Evolutionary conservation across 1,284 basidiomycete species (phyloP), one percentile per base, ranked within the genome.

Genomic region (Polyporus tsugae): DNA sequence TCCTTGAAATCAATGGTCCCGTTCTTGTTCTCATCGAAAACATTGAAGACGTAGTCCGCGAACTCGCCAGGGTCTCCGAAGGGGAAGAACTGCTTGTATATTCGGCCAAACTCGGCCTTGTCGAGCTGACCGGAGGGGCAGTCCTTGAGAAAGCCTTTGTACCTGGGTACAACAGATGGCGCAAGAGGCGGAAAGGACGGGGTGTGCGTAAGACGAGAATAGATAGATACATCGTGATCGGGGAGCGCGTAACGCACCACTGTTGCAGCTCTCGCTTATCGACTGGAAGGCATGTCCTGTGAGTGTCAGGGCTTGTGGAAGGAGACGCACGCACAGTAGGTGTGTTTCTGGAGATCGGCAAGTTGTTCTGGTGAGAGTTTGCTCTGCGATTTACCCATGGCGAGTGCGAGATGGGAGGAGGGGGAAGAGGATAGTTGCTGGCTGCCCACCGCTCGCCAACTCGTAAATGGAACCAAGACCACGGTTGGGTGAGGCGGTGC

Each of bases 41-140:
- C 95, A 77, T 98, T 97, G 87, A 99, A 99, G 74, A 99, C 98
- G 79, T 98, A 98, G 82, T 99, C 96, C 60, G 98, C 96, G 77
- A 99, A 99, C 79, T 98, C 95, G 67, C 86, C 91, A 5, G 98
- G 97, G 81, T 99, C 98, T 68, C 98, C 98, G 78, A 99, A 99
- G 33, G 97, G 97, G 87, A 99, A 99, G 92, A 99, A 98, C 80
- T 99, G 97, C 80, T 97, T 96, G 89, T 99, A 99, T 87, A 99
- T 99, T 80, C 95, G 93, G 78, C 93, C 89, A 82, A 99, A 99
- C 81, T 98, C 97, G 65, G 90, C 86, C 87, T 96, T 98, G 88
- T 99, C 95, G 75, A 99, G 90, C 76, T 96, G 94, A 57, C 98
- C 98, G 5, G 95, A 95, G 0, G 98, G 98, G 81, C 98, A 99